Evolutionary conservation across 805 yeast genomes (phyloP).

Genomic region (Yarrowia osloensis): DNA sequence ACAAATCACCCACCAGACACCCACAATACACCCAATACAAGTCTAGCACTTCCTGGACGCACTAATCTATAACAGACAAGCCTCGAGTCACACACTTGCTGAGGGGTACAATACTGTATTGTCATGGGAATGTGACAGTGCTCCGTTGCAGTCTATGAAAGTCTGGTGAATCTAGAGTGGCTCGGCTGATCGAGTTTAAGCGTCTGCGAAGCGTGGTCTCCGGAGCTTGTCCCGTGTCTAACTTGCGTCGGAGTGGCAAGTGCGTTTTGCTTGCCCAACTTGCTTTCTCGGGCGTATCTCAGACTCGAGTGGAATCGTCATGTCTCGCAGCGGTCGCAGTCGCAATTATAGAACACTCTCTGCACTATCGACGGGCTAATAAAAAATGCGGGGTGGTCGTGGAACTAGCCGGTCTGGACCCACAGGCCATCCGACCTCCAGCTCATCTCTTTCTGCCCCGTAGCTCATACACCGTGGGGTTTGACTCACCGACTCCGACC

Average conservation of each 20-base stretch:
- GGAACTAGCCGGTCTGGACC: neutral
- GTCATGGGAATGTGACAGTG: neutral
- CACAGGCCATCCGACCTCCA: neutral
- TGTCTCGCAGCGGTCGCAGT: too few relatives aligned
- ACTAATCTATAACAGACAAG: too few relatives aligned
- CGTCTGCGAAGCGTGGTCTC: neutral
- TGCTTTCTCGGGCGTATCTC: conserved; percentile 7
- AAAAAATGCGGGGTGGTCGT: neutral
- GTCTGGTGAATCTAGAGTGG: neutral
- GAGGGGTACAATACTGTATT: neutral
- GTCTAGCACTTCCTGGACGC: too few relatives aligned
- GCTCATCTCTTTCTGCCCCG: neutral
- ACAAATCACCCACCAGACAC: too few relatives aligned
- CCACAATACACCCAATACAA: too few relatives aligned
- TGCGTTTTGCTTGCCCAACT: neutral
- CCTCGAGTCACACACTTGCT: neutral
- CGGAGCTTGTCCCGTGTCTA: neutral
- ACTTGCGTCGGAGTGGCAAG: neutral
- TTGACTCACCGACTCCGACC: neutral
- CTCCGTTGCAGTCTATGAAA: neutral
- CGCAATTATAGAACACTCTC: too few relatives aligned
- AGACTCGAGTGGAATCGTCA: neutral
- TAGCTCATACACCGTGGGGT: neutral
- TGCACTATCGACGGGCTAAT: too few relatives aligned
- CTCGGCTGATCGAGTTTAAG: conserved; percentile 6